Evolutionary conservation across 441 rosid species (phyloP).

Genomic region (Gossypium lobatum): DNA sequence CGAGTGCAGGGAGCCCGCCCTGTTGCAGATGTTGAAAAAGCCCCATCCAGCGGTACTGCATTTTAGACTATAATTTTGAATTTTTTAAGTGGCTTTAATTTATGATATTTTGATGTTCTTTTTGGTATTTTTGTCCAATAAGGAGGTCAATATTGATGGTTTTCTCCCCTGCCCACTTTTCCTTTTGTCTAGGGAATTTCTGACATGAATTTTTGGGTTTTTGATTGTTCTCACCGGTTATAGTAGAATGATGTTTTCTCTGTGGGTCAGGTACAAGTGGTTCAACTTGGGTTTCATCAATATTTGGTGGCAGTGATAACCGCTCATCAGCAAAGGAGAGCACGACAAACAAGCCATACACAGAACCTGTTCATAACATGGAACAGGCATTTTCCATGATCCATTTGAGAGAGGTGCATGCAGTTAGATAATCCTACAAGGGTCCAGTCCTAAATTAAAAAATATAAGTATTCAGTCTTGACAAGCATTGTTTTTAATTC

Average conservation of each 20-base stretch:
- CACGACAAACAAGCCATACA: slow-evolving; percentile 32
- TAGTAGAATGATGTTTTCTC: not conserved
- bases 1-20: slow-evolving; percentile 48
- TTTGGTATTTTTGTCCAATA: not conserved
- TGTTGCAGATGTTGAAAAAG: slow-evolving; percentile 50
- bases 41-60: slow-evolving; percentile 45
- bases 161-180: not conserved
- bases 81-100: not conserved
- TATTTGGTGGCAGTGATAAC: slow-evolving; percentile 65
- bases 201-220: not conserved
- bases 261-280: slow-evolving; percentile 37
- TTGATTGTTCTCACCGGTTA: not conserved
- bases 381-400: slow-evolving; percentile 62
- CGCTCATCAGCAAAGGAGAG: slow-evolving; percentile 54
- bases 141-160: not conserved
- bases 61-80: not conserved
- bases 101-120: not conserved
- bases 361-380: slow-evolving; percentile 42
- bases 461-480: not conserved
- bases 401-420: slow-evolving; percentile 69
- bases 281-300: slow-evolving; percentile 86
- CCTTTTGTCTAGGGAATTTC: not conserved
- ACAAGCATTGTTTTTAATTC: slow-evolving; percentile 12
- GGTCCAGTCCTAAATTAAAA: not conserved
- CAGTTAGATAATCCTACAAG: slow-evolving; percentile 12